phyloP scores from a whole-genome alignment of 1,139 yeast species.

The Saccharomycopsis hybrid region DNA sequence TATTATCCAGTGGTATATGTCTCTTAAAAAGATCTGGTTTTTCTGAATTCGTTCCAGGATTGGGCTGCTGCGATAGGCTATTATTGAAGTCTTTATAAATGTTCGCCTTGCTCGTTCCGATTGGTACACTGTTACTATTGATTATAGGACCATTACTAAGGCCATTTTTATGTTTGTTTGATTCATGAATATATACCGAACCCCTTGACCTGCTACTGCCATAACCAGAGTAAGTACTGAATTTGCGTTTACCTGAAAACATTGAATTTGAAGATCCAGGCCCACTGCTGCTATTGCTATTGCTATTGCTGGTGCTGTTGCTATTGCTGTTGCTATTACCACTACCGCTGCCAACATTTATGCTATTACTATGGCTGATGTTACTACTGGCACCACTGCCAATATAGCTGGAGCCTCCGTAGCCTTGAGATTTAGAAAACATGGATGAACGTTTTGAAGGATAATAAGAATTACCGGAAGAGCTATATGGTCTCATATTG shows the following conservation, averaged over 20 bases:
- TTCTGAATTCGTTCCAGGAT: too few relatives aligned
- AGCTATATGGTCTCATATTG: neutral
- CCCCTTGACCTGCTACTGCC: slow-evolving; percentile 1
- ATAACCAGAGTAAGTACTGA: neutral
- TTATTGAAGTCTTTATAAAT: too few relatives aligned
- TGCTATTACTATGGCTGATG: too few relatives aligned
- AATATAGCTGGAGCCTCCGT: slow-evolving; percentile 1
- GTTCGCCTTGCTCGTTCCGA: too few relatives aligned
- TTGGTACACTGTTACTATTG: too few relatives aligned
- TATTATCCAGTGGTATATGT: too few relatives aligned
- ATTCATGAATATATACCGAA: slow-evolving; percentile 17
- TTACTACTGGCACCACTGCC: slow-evolving; percentile 3
- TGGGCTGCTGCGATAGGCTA: too few relatives aligned
- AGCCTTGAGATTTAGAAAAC: slow-evolving; percentile 9
- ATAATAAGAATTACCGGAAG: slow-evolving; percentile 1
- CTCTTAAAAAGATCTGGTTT: too few relatives aligned
- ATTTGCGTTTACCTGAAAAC: slow-evolving; percentile 12
- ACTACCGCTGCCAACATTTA: slow-evolving; percentile 4
- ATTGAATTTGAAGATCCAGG: slow-evolving; percentile 8
- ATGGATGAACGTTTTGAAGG: slow-evolving; percentile 9
- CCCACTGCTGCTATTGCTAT: too few relatives aligned
- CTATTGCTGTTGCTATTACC: neutral
- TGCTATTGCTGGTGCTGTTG: too few relatives aligned
- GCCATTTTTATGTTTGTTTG: slow-evolving; percentile 3
- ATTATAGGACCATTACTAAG: too few relatives aligned